phyloP scores from a whole-genome alignment of 208 protist genomes.

The Acanthamoeba culbertsoni region DNA sequence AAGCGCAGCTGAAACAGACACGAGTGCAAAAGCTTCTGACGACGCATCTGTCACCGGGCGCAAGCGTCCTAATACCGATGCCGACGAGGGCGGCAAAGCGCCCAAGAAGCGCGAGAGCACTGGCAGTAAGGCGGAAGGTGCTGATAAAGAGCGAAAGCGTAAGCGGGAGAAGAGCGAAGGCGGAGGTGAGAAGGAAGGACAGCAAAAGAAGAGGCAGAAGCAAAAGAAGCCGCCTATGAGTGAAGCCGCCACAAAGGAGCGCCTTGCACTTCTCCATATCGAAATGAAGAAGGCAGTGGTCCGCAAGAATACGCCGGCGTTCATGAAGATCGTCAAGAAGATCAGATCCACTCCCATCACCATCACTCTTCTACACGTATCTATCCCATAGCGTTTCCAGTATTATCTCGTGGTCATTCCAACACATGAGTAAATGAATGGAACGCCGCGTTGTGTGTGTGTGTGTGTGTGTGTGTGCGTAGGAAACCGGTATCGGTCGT shows the following conservation, averaged over 20 bases:
- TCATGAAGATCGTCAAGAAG: background rate
- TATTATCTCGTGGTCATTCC: too few species aligned
- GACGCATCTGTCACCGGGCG: background rate
- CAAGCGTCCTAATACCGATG: background rate
- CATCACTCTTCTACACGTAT: background rate
- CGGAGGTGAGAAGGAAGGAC: background rate
- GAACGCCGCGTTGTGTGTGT: too few species aligned
- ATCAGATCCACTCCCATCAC: background rate
- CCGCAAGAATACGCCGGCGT: background rate
- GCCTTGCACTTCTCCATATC: background rate
- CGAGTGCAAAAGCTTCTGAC: background rate
- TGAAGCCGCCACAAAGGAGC: background rate
- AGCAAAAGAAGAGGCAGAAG: background rate
- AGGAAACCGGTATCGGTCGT: constrained; percentile 23
- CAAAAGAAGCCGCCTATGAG: background rate
- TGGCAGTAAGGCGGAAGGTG: background rate
- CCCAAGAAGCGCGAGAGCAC: background rate
- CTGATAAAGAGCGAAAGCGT: too few species aligned
- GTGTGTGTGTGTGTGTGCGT: too few species aligned
- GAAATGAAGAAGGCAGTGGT: background rate
- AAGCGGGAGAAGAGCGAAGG: constrained; percentile 9
- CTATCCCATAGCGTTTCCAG: background rate
- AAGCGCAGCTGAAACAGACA: too few species aligned
- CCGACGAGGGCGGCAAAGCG: background rate
- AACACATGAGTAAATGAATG: too few species aligned